phyloP scores from a whole-genome alignment of 2,329 filamentous ascomycete species.

The Aspergillus pseudoglaucus region DNA sequence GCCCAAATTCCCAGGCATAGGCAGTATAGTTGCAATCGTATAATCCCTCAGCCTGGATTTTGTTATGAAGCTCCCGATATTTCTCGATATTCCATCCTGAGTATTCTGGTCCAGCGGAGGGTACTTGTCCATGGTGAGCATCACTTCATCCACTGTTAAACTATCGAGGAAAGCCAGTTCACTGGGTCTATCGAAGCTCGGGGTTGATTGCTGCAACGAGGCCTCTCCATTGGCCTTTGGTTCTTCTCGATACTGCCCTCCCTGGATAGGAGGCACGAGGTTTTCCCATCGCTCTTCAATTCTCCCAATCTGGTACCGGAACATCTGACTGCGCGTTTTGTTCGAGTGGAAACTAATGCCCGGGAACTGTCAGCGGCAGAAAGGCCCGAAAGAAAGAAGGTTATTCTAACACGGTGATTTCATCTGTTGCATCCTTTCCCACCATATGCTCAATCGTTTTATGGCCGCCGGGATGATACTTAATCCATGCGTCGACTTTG shows the following conservation, averaged over 20 bases:
- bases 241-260: neutral
- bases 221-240: neutral
- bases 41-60: constrained; percentile 56
- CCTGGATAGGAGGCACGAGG: neutral
- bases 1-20: constrained; percentile 62
- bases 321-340: neutral
- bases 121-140: constrained; percentile 2
- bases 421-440: too few species aligned
- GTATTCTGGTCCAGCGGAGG: constrained; percentile 36
- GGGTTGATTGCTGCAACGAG: too few species aligned
- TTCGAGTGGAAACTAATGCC: neutral
- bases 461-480: too few species aligned
- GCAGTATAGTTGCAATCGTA: constrained; percentile 73
- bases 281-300: neutral
- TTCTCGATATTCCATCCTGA: constrained; percentile 68
- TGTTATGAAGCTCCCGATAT: constrained; percentile 16
- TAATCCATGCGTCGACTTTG: too few species aligned
- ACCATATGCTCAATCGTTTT: too few species aligned
- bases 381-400: too few species aligned
- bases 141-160: constrained; percentile 8
- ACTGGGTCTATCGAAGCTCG: neutral
- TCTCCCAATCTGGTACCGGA: neutral
- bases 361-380: too few species aligned
- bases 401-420: too few species aligned
- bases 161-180: constrained; percentile 11